A percentile compares a stretch with the other conserved stretches of the same genome.
phyloP scores from a whole-genome alignment of 2,329 filamentous ascomycete species.

The Aspergillus quadricinctus region DNA sequence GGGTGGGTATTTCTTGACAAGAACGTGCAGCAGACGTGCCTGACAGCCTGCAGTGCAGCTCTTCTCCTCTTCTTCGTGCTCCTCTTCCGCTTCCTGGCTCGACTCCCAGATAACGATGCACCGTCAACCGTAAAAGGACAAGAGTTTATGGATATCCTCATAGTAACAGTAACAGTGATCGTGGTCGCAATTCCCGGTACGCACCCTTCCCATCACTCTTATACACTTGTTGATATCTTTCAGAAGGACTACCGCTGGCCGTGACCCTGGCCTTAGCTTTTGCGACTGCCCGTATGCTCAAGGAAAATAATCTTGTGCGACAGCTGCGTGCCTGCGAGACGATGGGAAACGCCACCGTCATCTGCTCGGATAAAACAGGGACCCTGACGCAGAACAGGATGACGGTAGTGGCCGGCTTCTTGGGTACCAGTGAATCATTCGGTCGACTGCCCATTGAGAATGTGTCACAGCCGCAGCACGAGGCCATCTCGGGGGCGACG shows the following conservation, averaged over 20 bases:
- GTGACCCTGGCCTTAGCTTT: slow-evolving; percentile 75
- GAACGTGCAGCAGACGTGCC: slow-evolving; percentile 6
- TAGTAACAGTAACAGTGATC: slow-evolving; percentile 73
- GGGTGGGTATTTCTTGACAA: slow-evolving; percentile 35
- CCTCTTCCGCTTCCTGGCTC: slow-evolving; percentile 77
- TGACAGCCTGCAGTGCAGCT: slow-evolving; percentile 45
- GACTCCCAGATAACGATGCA: slow-evolving; percentile 52
- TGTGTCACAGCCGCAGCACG: background rate
- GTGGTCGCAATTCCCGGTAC: slow-evolving; percentile 67
- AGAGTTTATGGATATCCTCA: slow-evolving; percentile 69
- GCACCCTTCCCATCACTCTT: slow-evolving; percentile 1
- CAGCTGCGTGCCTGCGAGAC: slow-evolving; percentile 75
- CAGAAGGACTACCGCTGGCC: slow-evolving; percentile 68
- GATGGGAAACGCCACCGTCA: slow-evolving; percentile 74
- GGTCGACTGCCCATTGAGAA: slow-evolving; percentile 35
- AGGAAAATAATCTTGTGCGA: slow-evolving; percentile 71
- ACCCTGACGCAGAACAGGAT: slow-evolving; percentile 72
- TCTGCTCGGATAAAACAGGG: slow-evolving; percentile 77
- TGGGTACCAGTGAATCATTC: slow-evolving; percentile 58
- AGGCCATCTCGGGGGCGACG: slow-evolving; percentile 21
- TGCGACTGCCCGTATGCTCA: slow-evolving; percentile 71
- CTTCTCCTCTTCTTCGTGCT: slow-evolving; percentile 82
- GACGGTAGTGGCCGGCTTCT: slow-evolving; percentile 68
- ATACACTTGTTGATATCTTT: slow-evolving; percentile 33
- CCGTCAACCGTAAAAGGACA: slow-evolving; percentile 72